A percentile compares a stretch with the other conserved stretches of the same genome.
These are phyloP conservation scores for Tulasnella sp. DNA, from an alignment of 768 basidiomycete genomes.

Conservation along the genomic window DNA sequence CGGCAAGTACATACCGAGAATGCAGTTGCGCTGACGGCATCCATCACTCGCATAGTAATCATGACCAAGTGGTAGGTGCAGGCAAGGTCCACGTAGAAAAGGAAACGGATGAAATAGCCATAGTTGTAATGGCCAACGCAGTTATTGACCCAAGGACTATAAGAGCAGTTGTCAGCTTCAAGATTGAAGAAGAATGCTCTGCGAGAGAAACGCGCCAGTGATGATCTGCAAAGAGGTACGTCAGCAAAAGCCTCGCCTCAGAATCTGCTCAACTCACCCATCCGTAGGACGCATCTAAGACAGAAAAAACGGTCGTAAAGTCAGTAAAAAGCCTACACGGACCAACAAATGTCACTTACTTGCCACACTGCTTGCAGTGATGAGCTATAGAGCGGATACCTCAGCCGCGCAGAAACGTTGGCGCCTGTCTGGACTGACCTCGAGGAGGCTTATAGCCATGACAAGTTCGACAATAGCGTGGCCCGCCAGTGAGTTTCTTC, in stretches of 20 bases:
- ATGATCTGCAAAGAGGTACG: constrained; percentile 48
- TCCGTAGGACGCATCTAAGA: constrained; percentile 71
- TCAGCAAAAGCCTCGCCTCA: background rate
- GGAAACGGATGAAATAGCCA: constrained; percentile 61
- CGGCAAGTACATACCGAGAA: constrained; percentile 5
- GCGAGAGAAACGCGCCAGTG: constrained; percentile 43
- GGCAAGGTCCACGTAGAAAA: constrained; percentile 86
- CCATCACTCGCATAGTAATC: constrained; percentile 58
- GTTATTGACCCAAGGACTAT: constrained; percentile 83
- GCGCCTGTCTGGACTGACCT: constrained; percentile 23
- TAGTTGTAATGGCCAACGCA: constrained; percentile 92
- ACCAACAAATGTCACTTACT: constrained; percentile 38
- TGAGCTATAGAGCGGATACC: constrained; percentile 43
- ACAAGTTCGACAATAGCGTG: constrained; percentile 83
- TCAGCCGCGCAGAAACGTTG: constrained; percentile 13
- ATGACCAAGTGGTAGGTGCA: constrained; percentile 82
- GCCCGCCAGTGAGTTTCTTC: constrained; percentile 75
- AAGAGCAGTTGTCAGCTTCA: background rate
- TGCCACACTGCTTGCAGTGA: constrained; percentile 84
- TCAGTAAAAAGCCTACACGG: background rate
- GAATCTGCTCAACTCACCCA: constrained; percentile 49
- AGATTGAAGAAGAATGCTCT: background rate
- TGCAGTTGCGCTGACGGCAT: constrained; percentile 32
- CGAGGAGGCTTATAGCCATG: constrained; percentile 77
- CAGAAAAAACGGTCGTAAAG: background rate